These are phyloP conservation scores for Rhododendron simsii DNA, from an alignment of 148 eudicot species.

Conservation along the genomic window DNA sequence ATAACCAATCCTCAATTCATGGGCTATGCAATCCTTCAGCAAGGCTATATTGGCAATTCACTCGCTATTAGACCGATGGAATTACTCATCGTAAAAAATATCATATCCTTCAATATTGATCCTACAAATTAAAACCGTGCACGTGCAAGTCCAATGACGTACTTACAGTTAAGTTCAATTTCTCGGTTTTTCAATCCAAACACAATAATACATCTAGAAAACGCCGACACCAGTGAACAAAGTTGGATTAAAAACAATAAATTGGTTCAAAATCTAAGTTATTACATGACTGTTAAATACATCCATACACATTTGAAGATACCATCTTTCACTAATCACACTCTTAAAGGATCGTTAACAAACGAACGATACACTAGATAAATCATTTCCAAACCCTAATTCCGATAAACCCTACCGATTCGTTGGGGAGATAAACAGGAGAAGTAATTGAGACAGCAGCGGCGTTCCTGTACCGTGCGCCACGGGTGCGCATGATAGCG, in stretches of 20 bases:
- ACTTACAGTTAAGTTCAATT: not conserved
- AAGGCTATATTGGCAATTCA: not conserved
- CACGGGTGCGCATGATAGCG: conserved; percentile 42
- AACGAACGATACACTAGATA: too few relatives aligned
- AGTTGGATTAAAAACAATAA: not conserved
- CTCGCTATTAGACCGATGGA: not conserved
- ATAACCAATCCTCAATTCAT: not conserved
- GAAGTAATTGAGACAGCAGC: conserved; percentile 36
- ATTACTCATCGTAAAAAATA: not conserved
- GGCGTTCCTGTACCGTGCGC: conserved; percentile 30
- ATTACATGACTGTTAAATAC: not conserved
- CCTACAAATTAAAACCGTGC: not conserved
- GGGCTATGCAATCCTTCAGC: not conserved
- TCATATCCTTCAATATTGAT: not conserved
- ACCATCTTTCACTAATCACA: too few relatives aligned
- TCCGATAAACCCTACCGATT: conserved; percentile 24
- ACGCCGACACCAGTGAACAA: not conserved
- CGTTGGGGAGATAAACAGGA: conserved; percentile 6
- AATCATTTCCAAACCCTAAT: not conserved
- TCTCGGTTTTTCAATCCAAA: not conserved
- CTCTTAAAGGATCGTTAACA: too few relatives aligned
- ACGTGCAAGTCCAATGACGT: not conserved
- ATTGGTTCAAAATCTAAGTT: not conserved
- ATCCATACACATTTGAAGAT: not conserved
- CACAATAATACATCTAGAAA: not conserved